These are phyloP conservation scores for Aspergillus tanneri DNA, from an alignment of 2,329 filamentous ascomycete genomes.

Conservation along the genomic window DNA sequence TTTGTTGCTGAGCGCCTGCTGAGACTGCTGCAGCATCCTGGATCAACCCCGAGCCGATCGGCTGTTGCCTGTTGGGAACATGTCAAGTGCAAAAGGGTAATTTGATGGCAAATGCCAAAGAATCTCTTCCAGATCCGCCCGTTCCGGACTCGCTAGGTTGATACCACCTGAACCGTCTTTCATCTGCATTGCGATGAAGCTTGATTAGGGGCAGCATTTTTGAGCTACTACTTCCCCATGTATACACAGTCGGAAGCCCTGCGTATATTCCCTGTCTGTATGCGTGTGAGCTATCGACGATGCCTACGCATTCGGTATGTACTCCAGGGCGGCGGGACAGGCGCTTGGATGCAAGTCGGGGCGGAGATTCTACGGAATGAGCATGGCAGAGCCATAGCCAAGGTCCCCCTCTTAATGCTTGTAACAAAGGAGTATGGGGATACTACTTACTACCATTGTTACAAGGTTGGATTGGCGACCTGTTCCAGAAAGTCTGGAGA, in stretches of 20 bases:
- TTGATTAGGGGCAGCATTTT: too few relatives aligned
- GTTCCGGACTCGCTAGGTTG: slow-evolving; percentile 10
- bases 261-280: slow-evolving; percentile 2
- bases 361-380: background rate
- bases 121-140: slow-evolving; percentile 6
- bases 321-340: slow-evolving; percentile 14
- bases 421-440: slow-evolving; percentile 8
- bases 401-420: slow-evolving; percentile 4
- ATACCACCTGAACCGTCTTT: slow-evolving; percentile 4
- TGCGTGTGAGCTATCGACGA: slow-evolving; percentile 5
- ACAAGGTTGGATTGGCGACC: slow-evolving; percentile 24
- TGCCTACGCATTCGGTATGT: slow-evolving; percentile 11
- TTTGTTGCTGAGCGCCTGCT: slow-evolving; percentile 21
- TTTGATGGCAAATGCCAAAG: slow-evolving; percentile 5
- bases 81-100: slow-evolving; percentile 2
- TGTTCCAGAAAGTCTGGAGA: slow-evolving; percentile 35
- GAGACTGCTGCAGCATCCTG: slow-evolving; percentile 16
- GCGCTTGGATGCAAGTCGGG: slow-evolving; percentile 16
- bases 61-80: slow-evolving; percentile 8
- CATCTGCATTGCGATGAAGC: background rate
- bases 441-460: too few relatives aligned
- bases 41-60: slow-evolving; percentile 6
- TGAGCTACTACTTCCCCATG: too few relatives aligned
- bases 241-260: too few relatives aligned
- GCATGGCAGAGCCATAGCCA: slow-evolving; percentile 3